Conservation (phyloP, 2,329 filamentous ascomycete species). For the Neonectria sp. region DNA sequence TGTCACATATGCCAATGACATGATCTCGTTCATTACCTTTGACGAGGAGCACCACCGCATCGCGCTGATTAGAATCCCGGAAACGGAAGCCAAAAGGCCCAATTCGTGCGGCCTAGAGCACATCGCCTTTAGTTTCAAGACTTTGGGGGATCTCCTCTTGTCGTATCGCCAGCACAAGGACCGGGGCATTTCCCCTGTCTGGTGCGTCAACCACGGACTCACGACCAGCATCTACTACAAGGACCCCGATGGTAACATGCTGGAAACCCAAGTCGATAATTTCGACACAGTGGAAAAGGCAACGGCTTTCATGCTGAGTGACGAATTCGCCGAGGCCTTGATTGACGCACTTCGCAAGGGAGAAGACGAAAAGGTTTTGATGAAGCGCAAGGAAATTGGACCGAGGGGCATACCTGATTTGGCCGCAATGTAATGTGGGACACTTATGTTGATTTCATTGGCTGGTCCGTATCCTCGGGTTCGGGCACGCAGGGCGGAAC, state of each 20-base stretch:
- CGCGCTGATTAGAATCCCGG: neutral
- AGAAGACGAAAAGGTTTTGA: neutral
- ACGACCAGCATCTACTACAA: slow-evolving; percentile 28
- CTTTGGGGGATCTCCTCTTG: neutral
- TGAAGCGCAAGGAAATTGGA: neutral
- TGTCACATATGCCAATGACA: slow-evolving; percentile 3
- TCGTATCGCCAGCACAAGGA: neutral
- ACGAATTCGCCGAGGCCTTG: slow-evolving; percentile 6
- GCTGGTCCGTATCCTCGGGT: too few species aligned
- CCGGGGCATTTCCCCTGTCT: slow-evolving; percentile 4
- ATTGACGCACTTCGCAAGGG: neutral
- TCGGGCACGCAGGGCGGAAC: too few species aligned
- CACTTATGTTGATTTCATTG: too few species aligned
- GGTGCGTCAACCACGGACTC: slow-evolving; percentile 26
- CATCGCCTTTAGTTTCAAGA: neutral
- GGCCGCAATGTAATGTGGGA: neutral
- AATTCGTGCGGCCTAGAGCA: neutral
- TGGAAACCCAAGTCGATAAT: slow-evolving; percentile 27
- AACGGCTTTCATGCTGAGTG: slow-evolving; percentile 9
- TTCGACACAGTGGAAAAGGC: slow-evolving; percentile 22
- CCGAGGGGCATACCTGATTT: neutral
- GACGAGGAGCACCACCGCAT: slow-evolving; percentile 10
- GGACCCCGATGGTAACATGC: slow-evolving; percentile 22
- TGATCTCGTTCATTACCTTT: slow-evolving; percentile 2
- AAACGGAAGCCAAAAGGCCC: neutral